Base-by-base conservation (phyloP, 169 alveolate genomes). In the Perkinsus olseni region DNA sequence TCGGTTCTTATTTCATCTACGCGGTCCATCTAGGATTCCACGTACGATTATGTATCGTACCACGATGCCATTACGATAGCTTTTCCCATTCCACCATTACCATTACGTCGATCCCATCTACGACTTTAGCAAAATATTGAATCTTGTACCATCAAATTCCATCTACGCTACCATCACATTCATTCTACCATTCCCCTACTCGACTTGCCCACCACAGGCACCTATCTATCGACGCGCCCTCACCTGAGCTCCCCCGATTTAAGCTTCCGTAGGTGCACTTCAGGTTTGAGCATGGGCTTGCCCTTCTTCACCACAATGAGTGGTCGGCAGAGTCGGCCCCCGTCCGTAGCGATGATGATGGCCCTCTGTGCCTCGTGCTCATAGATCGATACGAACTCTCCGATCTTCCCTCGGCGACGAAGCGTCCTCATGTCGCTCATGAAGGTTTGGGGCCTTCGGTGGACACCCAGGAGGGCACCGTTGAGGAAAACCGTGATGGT, bases 261-360 rank as follows among this genome's bases (percentile, higher is more conserved):
- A 91, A 96, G 94, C 45, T 0, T 20, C 37, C 91, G 92, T 39
- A 40, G 50, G 48, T 91, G 93, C 50, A 39, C 48, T 8, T n/a
- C 45, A 17, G 93, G 91, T 6, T 31, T 94, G 91, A 98, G 93
- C 91, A 95, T 95, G 31, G 99, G 97, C 82, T 92, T 93, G 37
- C 99, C 99, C 74, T 98, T 97, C 94, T 99, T 99, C 13, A 99
- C 99, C 50, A 99, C 97, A 38, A 99, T 98, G 91, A 99, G 96
- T 21, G 99, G 99, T 51, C 99, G 95, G 91, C 99, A 99, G 62
- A 99, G 96, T 50, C 99, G 96, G 13, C 99, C 99, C 51, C 99
- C 99, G 95, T 99, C 99, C 38, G 99, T 97, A 37, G 99, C 99
- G 50, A 99, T 97, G 95, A 97, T 97, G 91, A 99, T 98, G 39